Percentiles rank a stretch among this genome's conserved stretches.
These are phyloP conservation scores for Xylaria digitata DNA, from an alignment of 2,329 filamentous ascomycete species.

Conservation along the genomic window DNA sequence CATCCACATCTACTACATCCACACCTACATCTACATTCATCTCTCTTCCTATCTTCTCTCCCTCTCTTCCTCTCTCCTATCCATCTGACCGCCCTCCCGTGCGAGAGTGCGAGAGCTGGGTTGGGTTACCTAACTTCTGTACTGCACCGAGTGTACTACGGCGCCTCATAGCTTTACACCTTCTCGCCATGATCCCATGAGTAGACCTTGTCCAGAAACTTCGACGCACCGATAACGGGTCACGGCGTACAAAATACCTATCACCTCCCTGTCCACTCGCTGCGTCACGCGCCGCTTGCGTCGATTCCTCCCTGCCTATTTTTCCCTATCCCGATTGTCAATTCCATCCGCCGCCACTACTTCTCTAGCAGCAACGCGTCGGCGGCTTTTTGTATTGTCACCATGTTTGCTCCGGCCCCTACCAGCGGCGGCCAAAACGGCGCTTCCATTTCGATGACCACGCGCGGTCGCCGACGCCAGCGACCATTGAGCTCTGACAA, in stretches of 20 bases:
- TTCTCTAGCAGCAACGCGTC: conserved; percentile 29
- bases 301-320: conserved; percentile 17
- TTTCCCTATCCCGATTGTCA: conserved; percentile 20
- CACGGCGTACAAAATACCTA: conserved; percentile 9
- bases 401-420: conserved; percentile 70
- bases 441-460: conserved; percentile 58
- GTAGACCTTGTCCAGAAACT: conserved; percentile 38
- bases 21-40: conserved; percentile 27
- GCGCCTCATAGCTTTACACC: conserved; percentile 1
- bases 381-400: conserved; percentile 27
- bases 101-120: conserved; percentile 9
- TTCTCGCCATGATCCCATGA: conserved; percentile 44
- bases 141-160: neutral
- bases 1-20: conserved; percentile 20
- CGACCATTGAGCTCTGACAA: conserved; percentile 68
- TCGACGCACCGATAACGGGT: conserved; percentile 42
- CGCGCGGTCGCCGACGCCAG: conserved; percentile 70
- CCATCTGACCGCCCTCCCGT: conserved; percentile 32
- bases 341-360: conserved; percentile 29
- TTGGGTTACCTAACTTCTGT: too few species aligned
- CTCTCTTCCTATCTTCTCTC: conserved; percentile 30
- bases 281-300: conserved; percentile 26
- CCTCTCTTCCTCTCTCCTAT: conserved; percentile 21
- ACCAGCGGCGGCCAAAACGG: conserved; percentile 58
- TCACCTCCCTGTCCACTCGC: neutral